These are phyloP conservation scores for Beauveria brongniartii DNA, from an alignment of 2,329 filamentous ascomycete genomes.

Conservation along the genomic window DNA sequence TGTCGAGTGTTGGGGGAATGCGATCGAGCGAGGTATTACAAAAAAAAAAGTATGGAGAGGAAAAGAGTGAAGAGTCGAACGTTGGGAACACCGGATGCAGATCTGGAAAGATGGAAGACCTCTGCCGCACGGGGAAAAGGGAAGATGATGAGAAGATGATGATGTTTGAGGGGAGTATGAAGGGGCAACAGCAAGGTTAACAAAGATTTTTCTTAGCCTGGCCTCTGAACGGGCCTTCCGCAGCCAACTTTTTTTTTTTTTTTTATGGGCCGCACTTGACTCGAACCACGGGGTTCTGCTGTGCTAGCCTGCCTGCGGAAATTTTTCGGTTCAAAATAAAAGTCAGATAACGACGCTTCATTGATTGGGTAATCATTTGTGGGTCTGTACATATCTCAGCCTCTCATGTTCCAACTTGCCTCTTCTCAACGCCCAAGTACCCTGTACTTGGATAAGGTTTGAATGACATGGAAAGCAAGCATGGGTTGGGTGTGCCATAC, in stretches of 20 bases:
- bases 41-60: background rate
- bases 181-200: slow-evolving; percentile 9
- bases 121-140: background rate
- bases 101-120: background rate
- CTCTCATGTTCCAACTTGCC: background rate
- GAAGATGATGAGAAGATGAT: background rate
- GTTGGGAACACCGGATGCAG: background rate
- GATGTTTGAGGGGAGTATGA: slow-evolving; percentile 9
- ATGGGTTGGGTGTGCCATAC: background rate
- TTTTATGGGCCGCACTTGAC: slow-evolving; percentile 11
- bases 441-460: background rate
- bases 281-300: background rate
- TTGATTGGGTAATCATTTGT: background rate
- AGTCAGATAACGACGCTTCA: background rate
- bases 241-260: slow-evolving; percentile 14
- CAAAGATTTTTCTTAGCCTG: slow-evolving; percentile 17
- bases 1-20: background rate
- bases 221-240: slow-evolving; percentile 13
- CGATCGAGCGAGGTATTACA: background rate
- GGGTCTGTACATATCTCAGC: background rate
- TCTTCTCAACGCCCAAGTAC: background rate
- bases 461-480: background rate
- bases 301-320: background rate
- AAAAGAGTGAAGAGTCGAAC: slow-evolving; percentile 1
- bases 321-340: background rate